phyloP scores from a whole-genome alignment of 2,329 filamentous ascomycete genomes.

The Pestalotiopsis sp. region DNA sequence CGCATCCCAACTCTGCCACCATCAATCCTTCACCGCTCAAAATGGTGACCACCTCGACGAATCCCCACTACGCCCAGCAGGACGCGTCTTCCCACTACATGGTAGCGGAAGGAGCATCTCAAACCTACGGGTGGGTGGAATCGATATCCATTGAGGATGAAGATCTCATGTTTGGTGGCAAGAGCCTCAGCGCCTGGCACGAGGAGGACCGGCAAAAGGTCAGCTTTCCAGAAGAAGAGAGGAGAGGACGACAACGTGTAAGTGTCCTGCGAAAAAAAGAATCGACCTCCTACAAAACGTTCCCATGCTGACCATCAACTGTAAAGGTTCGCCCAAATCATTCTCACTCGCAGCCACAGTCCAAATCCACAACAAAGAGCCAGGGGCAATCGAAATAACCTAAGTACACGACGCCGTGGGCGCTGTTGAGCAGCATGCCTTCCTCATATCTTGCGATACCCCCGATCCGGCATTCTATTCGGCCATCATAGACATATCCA shows the following conservation, averaged over 20 bases:
- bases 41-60: conserved; percentile 33
- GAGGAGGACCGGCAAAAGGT: conserved; percentile 57
- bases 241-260: conserved; percentile 42
- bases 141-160: conserved; percentile 63
- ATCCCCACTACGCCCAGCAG: conserved; percentile 25
- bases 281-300: not conserved
- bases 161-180: conserved; percentile 63
- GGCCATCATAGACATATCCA: not conserved
- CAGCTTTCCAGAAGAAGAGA: conserved; percentile 44
- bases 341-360: conserved; percentile 26
- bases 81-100: conserved; percentile 30
- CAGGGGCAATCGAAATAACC: conserved; percentile 28
- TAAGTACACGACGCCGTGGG: conserved; percentile 12
- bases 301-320: conserved; percentile 14
- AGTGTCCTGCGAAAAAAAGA: conserved; percentile 13
- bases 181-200: conserved; percentile 61
- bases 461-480: conserved; percentile 10
- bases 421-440: conserved; percentile 13
- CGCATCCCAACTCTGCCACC: conserved; percentile 20
- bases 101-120: conserved; percentile 26
- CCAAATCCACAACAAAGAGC: conserved; percentile 19
- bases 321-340: conserved; percentile 26
- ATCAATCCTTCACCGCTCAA: conserved; percentile 34
- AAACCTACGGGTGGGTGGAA: conserved; percentile 48
- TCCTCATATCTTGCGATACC: conserved; percentile 28